These are phyloP conservation scores for Apiospora phragmitis DNA, from an alignment of 2,329 filamentous ascomycete genomes.

Conservation along the genomic window DNA sequence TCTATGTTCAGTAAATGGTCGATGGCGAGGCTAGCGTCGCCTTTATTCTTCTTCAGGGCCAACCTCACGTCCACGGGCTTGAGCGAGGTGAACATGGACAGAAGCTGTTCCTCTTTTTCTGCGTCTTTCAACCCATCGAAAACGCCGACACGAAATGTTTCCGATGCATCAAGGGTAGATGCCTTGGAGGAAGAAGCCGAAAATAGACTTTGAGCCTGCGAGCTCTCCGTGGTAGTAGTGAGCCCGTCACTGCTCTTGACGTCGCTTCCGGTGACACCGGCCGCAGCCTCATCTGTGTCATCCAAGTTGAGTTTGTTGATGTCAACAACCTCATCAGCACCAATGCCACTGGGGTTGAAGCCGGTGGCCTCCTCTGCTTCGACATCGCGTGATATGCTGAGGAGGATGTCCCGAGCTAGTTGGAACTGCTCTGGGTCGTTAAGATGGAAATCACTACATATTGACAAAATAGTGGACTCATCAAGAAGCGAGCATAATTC, in stretches of 20 bases:
- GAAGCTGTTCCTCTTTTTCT: slow-evolving; percentile 64
- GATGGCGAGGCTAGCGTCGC: slow-evolving; percentile 69
- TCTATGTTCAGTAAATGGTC: slow-evolving; percentile 80
- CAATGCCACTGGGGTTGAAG: slow-evolving; percentile 77
- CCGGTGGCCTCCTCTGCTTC: slow-evolving; percentile 68
- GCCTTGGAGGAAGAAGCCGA: slow-evolving; percentile 25
- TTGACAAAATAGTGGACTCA: slow-evolving; percentile 73
- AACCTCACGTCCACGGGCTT: slow-evolving; percentile 65
- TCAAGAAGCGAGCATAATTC: slow-evolving; percentile 77
- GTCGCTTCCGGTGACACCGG: slow-evolving; percentile 20
- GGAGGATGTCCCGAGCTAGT: slow-evolving; percentile 59
- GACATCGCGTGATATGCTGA: slow-evolving; percentile 66
- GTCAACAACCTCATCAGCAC: slow-evolving; percentile 38
- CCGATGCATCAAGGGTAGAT: slow-evolving; percentile 24
- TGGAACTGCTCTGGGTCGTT: slow-evolving; percentile 49
- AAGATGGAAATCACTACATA: slow-evolving; percentile 73
- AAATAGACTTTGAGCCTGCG: slow-evolving; percentile 20
- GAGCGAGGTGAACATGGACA: slow-evolving; percentile 70
- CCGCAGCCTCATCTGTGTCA: slow-evolving; percentile 15
- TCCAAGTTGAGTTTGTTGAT: slow-evolving; percentile 20
- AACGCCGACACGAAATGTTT: slow-evolving; percentile 27
- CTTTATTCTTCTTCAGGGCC: slow-evolving; percentile 66
- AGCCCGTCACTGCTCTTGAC: slow-evolving; percentile 27
- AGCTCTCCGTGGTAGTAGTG: slow-evolving; percentile 29
- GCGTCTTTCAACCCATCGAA: slow-evolving; percentile 50